These are phyloP conservation scores for Lasiodiplodia hormozganensis DNA, from an alignment of 2,329 filamentous ascomycete species.

Conservation along the genomic window DNA sequence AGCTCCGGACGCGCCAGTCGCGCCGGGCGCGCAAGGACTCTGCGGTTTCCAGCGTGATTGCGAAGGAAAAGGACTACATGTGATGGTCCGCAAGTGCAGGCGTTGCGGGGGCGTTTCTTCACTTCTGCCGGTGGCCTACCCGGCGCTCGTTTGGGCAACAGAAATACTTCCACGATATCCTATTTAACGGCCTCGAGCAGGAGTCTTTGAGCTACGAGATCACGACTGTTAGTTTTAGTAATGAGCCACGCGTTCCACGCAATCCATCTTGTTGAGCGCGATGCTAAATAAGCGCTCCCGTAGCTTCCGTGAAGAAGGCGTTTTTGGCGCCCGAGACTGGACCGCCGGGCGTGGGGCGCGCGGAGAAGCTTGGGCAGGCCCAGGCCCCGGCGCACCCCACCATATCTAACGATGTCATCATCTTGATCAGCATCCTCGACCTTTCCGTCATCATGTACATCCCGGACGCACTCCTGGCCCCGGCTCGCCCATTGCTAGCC, in stretches of 20 bases:
- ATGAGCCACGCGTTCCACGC: background rate
- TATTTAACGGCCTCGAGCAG: constrained; percentile 19
- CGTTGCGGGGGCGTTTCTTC: background rate
- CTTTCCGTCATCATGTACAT: constrained; percentile 14
- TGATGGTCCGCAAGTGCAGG: background rate
- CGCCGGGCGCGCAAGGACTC: constrained; percentile 10
- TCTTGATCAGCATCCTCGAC: constrained; percentile 15
- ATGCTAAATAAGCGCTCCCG: constrained; percentile 14
- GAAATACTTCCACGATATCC: constrained; percentile 15
- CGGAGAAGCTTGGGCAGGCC: constrained; percentile 6
- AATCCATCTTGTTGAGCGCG: background rate
- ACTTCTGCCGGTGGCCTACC: constrained; percentile 11
- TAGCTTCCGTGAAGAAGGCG: background rate
- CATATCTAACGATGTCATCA: constrained; percentile 10
- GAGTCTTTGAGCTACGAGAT: constrained; percentile 10
- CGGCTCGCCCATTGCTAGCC: background rate
- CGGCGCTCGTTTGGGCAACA: background rate
- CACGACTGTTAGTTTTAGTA: constrained; percentile 16
- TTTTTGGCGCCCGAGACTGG: background rate
- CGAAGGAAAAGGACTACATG: constrained; percentile 8
- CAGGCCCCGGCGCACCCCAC: background rate
- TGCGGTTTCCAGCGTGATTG: background rate
- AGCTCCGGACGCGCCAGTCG: constrained; percentile 13
- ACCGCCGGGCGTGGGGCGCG: constrained; percentile 6
- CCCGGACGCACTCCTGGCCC: background rate